Evolutionary conservation across 2,329 filamentous ascomycete species (phyloP).

Genomic region (Pseudocercospora fuligena): DNA sequence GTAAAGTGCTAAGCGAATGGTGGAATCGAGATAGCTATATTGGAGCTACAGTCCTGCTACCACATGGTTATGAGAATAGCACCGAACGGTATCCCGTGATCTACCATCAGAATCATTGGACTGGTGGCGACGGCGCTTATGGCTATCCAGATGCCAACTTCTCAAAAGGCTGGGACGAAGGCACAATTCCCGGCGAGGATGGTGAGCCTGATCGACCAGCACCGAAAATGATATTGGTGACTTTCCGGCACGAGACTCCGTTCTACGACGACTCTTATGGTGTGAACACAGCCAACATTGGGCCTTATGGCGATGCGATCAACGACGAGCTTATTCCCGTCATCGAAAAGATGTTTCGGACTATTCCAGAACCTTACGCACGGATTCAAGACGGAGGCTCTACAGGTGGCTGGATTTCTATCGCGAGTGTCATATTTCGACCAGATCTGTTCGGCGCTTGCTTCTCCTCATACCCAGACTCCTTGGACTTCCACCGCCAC

Average conservation of each 20-base stretch:
- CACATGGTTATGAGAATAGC: conserved; percentile 42
- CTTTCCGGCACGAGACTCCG: conserved; percentile 45
- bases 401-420: conserved; percentile 46
- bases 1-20: conserved; percentile 43
- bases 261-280: conserved; percentile 48
- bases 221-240: conserved; percentile 45
- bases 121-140: conserved; percentile 34
- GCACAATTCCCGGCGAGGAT: conserved; percentile 39
- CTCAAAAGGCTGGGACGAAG: conserved; percentile 38
- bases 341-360: conserved; percentile 43
- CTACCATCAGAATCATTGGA: conserved; percentile 45
- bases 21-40: conserved; percentile 43
- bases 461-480: conserved; percentile 47
- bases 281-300: conserved; percentile 47
- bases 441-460: conserved; percentile 46
- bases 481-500: conserved; percentile 44
- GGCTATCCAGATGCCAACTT: conserved; percentile 24
- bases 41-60: conserved; percentile 45
- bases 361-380: conserved; percentile 43
- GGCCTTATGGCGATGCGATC: conserved; percentile 47
- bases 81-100: conserved; percentile 43
- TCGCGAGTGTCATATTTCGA: conserved; percentile 44
- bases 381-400: conserved; percentile 46
- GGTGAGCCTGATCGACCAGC: conserved; percentile 34
- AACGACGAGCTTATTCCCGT: conserved; percentile 47